Percentiles rank a stretch among this genome's conserved stretches.
phyloP scores from a whole-genome alignment of 306 rosid species.

The Casuarina equisetifolia region DNA sequence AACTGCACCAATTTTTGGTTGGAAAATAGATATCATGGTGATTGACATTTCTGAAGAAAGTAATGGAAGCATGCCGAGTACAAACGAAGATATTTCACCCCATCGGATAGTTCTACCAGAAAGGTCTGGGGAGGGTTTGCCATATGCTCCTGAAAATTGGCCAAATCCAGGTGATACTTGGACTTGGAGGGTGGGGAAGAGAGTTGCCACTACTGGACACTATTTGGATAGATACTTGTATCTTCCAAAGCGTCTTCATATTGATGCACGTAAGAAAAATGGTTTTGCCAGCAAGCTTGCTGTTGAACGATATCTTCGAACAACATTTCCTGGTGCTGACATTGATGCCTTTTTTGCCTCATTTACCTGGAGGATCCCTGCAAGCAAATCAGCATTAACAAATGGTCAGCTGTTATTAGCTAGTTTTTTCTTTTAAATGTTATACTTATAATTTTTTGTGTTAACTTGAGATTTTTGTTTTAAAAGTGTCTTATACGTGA shows the following conservation, averaged over 20 bases:
- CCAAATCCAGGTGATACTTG: conserved; percentile 77
- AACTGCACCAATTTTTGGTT: neutral
- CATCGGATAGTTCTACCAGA: conserved; percentile 39
- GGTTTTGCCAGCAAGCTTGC: conserved; percentile 76
- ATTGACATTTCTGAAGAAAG: conserved; percentile 28
- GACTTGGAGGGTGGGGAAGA: conserved; percentile 80
- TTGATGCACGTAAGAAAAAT: conserved; percentile 18
- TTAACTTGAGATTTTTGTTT: neutral
- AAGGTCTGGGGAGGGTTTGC: conserved; percentile 65
- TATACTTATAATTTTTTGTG: neutral
- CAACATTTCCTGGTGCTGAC: conserved; percentile 45
- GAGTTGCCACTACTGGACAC: conserved; percentile 49
- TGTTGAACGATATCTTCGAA: conserved; percentile 54
- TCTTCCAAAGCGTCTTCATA: conserved; percentile 46
- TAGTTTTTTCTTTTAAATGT: neutral
- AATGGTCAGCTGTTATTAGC: conserved; percentile 43
- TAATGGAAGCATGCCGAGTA: conserved; percentile 20
- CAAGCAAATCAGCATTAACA: conserved; percentile 27
- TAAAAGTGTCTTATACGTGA: neutral
- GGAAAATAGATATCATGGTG: conserved; percentile 37
- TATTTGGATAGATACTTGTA: conserved; percentile 80
- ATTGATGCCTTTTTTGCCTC: conserved; percentile 55
- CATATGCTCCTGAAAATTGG: conserved; percentile 87
- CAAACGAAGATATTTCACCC: conserved; percentile 11
- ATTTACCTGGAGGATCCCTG: conserved; percentile 82